Percentiles rank a stretch among this genome's conserved stretches.
Evolutionary conservation across 2,329 filamentous ascomycete genomes (phyloP).

Genomic region (Xylogone sp.): DNA sequence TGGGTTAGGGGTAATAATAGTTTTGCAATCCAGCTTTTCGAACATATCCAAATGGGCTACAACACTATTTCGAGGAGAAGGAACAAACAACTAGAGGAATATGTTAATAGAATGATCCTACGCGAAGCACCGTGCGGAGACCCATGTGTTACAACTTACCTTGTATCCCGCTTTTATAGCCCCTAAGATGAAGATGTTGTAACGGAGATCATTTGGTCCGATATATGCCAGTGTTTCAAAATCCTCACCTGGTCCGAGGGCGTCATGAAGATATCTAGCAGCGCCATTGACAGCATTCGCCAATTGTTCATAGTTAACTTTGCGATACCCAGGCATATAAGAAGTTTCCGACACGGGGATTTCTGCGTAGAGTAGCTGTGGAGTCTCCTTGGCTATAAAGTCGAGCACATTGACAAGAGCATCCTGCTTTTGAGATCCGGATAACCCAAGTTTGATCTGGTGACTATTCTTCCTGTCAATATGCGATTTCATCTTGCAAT

Average conservation of each 20-base stretch:
- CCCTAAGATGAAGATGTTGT: conserved; percentile 9
- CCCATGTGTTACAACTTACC: too few relatives aligned
- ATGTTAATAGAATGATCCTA: neutral
- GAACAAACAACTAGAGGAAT: conserved; percentile 2
- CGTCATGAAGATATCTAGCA: conserved; percentile 16
- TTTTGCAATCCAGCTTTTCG: conserved; percentile 4
- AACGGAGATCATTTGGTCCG: conserved; percentile 29
- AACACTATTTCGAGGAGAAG: conserved; percentile 4
- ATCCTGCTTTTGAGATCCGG: conserved; percentile 40
- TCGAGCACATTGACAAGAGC: conserved; percentile 2
- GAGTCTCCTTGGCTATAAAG: conserved; percentile 3
- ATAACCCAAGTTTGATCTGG: too few relatives aligned
- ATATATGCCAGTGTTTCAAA: conserved; percentile 42
- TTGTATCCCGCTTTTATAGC: conserved; percentile 23
- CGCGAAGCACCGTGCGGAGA: too few relatives aligned
- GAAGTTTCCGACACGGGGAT: conserved; percentile 7
- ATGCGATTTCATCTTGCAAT: too few relatives aligned
- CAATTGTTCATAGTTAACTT: conserved; percentile 12
- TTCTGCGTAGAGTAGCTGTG: conserved; percentile 8
- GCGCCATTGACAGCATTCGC: conserved; percentile 17
- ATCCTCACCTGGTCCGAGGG: conserved; percentile 9
- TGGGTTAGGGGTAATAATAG: conserved; percentile 1
- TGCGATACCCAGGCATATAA: conserved; percentile 9
- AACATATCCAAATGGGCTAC: conserved; percentile 2
- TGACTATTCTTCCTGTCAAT: too few relatives aligned